Conservation (phyloP, 805 yeast species). For the Lipomyces sp. region DNA sequence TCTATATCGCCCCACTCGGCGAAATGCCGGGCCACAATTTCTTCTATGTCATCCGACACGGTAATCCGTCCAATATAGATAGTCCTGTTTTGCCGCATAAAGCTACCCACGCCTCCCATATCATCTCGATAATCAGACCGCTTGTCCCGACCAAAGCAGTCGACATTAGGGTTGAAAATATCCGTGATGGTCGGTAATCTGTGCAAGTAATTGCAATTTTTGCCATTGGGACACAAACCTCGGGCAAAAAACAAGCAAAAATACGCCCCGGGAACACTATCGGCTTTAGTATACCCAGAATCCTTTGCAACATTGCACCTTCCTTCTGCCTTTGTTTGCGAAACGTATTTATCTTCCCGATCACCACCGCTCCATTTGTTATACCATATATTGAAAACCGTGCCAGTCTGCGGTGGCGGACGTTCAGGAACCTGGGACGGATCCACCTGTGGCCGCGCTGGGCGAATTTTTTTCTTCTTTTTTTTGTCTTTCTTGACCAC, state of each 20-base stretch:
- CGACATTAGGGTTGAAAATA: slow-evolving; percentile 63
- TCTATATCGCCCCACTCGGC: slow-evolving; percentile 78
- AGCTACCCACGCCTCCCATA: slow-evolving; percentile 92
- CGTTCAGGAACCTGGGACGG: slow-evolving; percentile 61
- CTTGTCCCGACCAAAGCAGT: slow-evolving; percentile 92
- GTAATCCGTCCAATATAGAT: slow-evolving; percentile 70
- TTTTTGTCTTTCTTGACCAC: slow-evolving; percentile 18
- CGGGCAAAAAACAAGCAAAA: slow-evolving; percentile 86
- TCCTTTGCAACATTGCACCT: slow-evolving; percentile 66
- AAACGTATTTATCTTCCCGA: slow-evolving; percentile 46
- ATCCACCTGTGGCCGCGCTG: slow-evolving; percentile 78
- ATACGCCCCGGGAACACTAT: slow-evolving; percentile 52
- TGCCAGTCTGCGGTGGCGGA: slow-evolving; percentile 80
- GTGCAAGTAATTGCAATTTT: slow-evolving; percentile 75
- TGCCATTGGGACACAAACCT: slow-evolving; percentile 79
- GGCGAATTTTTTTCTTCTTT: slow-evolving; percentile 40
- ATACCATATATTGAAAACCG: slow-evolving; percentile 85
- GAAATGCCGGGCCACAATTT: slow-evolving; percentile 56
- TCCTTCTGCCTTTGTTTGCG: slow-evolving; percentile 58
- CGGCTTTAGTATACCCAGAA: slow-evolving; percentile 77
- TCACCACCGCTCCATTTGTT: slow-evolving; percentile 87
- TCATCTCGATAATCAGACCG: slow-evolving; percentile 83
- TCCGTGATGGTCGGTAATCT: slow-evolving; percentile 71
- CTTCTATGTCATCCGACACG: slow-evolving; percentile 52
- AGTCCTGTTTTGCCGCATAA: slow-evolving; percentile 70